Conservation (phyloP, 345 rosid species). For the Citrus australasica region DNA sequence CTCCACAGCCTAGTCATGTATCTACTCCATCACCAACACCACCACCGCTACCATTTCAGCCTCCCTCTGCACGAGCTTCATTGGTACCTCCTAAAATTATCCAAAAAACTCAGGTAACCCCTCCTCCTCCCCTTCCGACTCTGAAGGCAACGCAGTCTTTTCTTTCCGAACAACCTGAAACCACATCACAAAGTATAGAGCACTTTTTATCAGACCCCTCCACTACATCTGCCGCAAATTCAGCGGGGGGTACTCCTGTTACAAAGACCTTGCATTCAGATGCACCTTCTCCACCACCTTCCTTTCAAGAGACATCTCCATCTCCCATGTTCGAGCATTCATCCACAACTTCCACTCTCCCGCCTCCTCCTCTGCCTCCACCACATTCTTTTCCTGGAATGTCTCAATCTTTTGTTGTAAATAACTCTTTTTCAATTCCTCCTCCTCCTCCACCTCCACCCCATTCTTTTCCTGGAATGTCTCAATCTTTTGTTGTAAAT, state of each 20-base stretch:
- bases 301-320: constrained; percentile 1
- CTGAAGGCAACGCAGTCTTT: constrained; percentile 5
- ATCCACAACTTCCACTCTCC: neutral
- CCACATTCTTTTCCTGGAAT: constrained; percentile 19
- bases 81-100: constrained; percentile 5
- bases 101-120: neutral
- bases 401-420: constrained; percentile 11
- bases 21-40: constrained; percentile 15
- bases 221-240: constrained; percentile 5
- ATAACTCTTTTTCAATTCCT: constrained; percentile 10
- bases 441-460: constrained; percentile 22
- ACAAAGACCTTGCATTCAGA: neutral
- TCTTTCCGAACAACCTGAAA: constrained; percentile 9
- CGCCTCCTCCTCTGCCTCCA: constrained; percentile 19
- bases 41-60: neutral
- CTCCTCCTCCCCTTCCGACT: constrained; percentile 9
- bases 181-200: neutral
- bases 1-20: constrained; percentile 16
- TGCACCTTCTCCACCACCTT: constrained; percentile 22
- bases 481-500: constrained; percentile 8
- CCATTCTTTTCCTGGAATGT: constrained; percentile 18
- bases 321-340: constrained; percentile 5
- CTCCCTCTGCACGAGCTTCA: constrained; percentile 11
- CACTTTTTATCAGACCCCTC: constrained; percentile 15
- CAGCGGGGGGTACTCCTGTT: neutral